phyloP scores from a whole-genome alignment of 441 rosid genomes.

The Oxalis stricta region DNA sequence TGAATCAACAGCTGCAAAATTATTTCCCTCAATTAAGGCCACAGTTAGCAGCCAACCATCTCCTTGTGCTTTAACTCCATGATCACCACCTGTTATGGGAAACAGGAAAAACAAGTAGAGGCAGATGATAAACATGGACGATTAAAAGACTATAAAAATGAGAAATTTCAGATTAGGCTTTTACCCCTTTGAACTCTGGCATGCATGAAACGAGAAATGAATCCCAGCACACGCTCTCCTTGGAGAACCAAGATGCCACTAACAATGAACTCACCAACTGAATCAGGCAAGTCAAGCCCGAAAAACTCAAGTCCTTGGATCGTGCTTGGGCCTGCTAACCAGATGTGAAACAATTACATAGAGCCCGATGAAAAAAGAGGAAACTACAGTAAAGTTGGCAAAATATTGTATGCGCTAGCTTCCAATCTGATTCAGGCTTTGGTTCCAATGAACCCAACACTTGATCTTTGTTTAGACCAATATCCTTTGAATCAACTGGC shows the following conservation, averaged over 20 bases:
- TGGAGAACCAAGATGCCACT: slow-evolving; percentile 78
- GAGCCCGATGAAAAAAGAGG: slow-evolving; percentile 48
- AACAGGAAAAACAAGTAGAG: slow-evolving; percentile 4
- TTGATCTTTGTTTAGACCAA: slow-evolving; percentile 72
- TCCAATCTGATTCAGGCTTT: slow-evolving; percentile 77
- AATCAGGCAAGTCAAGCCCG: slow-evolving; percentile 96
- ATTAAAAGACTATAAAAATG: neutral
- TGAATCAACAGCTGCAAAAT: slow-evolving; percentile 86
- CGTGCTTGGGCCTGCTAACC: slow-evolving; percentile 43
- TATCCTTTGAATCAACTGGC: slow-evolving; percentile 69
- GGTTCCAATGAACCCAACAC: slow-evolving; percentile 68
- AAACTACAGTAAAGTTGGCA: slow-evolving; percentile 67
- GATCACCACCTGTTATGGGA: slow-evolving; percentile 60
- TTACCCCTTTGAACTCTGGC: slow-evolving; percentile 79
- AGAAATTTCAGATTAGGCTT: neutral
- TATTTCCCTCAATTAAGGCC: slow-evolving; percentile 82
- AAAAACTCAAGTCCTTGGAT: slow-evolving; percentile 87
- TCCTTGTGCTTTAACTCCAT: slow-evolving; percentile 92
- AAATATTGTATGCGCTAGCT: slow-evolving; percentile 71
- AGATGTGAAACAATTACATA: slow-evolving; percentile 65
- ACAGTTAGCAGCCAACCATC: slow-evolving; percentile 93
- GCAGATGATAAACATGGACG: neutral
- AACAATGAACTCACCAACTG: slow-evolving; percentile 78
- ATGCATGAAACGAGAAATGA: slow-evolving; percentile 74
- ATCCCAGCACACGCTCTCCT: slow-evolving; percentile 43